These are phyloP conservation scores for Dryadomyces quercus-mongolicae DNA, from an alignment of 2,329 filamentous ascomycete genomes.

Conservation along the genomic window DNA sequence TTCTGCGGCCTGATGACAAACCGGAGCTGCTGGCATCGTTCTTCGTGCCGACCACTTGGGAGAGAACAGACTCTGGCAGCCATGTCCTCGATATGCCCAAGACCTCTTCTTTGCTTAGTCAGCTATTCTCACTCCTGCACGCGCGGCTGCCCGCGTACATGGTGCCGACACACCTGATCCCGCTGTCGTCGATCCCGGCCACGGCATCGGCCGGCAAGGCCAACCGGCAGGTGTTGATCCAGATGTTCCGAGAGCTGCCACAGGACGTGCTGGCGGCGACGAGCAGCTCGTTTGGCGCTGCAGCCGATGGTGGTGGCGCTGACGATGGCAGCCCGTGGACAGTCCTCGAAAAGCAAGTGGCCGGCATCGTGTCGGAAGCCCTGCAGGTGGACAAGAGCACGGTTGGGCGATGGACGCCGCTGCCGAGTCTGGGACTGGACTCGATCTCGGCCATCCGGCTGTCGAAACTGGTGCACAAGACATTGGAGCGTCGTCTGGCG, in stretches of 20 bases:
- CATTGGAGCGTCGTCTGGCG: conserved; percentile 36
- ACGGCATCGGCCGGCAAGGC: conserved; percentile 61
- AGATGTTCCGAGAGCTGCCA: conserved; percentile 33
- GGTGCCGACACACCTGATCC: conserved; percentile 64
- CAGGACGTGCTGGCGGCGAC: conserved; percentile 18
- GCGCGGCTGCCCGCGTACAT: conserved; percentile 59
- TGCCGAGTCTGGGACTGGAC: conserved; percentile 69
- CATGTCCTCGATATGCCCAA: too few species aligned
- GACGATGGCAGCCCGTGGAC: not conserved
- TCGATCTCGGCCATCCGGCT: conserved; percentile 71
- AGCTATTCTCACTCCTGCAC: conserved; percentile 42
- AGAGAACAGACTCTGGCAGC: too few species aligned
- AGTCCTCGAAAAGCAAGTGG: conserved; percentile 42
- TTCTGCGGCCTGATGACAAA: conserved; percentile 29
- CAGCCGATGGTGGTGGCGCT: not conserved
- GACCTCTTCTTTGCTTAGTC: conserved; percentile 16
- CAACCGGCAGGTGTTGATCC: conserved; percentile 43
- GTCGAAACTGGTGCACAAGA: conserved; percentile 40
- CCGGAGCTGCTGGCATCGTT: conserved; percentile 54
- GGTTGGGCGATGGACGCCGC: conserved; percentile 55
- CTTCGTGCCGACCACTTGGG: conserved; percentile 41
- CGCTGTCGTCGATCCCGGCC: conserved; percentile 55
- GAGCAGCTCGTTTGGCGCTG: not conserved
- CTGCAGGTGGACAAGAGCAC: conserved; percentile 30
- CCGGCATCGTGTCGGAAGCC: conserved; percentile 37